Percentiles rank a stretch among this genome's conserved stretches.
Conservation (phyloP, 305 asterid species). For the Fraxinus angustifolia region DNA sequence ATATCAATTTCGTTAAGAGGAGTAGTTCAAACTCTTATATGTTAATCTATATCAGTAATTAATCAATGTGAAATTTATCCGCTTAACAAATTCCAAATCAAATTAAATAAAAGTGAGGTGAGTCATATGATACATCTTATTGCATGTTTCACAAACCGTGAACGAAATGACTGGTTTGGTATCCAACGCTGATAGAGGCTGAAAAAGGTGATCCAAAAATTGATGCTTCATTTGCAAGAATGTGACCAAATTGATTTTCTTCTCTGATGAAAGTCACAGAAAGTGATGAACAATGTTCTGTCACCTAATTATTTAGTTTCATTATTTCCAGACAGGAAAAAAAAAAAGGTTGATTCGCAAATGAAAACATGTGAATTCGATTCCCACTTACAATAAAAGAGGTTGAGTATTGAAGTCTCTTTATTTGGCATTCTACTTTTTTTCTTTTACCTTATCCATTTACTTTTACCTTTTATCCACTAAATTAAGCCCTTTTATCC, state of each 20-base stretch:
- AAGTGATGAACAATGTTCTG: slow-evolving; percentile 22
- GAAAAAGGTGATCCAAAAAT: slow-evolving; percentile 21
- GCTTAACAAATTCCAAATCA: background rate
- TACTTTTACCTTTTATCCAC: slow-evolving; percentile 7
- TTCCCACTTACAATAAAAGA: slow-evolving; percentile 30
- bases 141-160: slow-evolving; percentile 34
- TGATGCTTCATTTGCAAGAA: slow-evolving; percentile 25
- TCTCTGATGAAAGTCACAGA: slow-evolving; percentile 20
- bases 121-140: slow-evolving; percentile 35
- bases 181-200: slow-evolving; percentile 10
- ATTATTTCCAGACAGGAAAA: slow-evolving; percentile 19
- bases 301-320: slow-evolving; percentile 18
- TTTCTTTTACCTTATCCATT: slow-evolving; percentile 20
- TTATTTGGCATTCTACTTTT: slow-evolving; percentile 7
- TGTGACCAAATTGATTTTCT: slow-evolving; percentile 31
- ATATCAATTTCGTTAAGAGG: background rate
- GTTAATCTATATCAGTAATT: background rate
- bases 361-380: slow-evolving; percentile 33
- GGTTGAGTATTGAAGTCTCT: slow-evolving; percentile 28
- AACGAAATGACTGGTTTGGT: slow-evolving; percentile 27
- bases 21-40: background rate
- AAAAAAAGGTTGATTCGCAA: slow-evolving; percentile 4
- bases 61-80: background rate
- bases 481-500: background rate
- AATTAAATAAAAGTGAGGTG: background rate